Evolutionary conservation across 1,284 basidiomycete species (phyloP), one percentile per base, ranked within the genome.

Genomic region (Sphaerobolus stellatus): DNA sequence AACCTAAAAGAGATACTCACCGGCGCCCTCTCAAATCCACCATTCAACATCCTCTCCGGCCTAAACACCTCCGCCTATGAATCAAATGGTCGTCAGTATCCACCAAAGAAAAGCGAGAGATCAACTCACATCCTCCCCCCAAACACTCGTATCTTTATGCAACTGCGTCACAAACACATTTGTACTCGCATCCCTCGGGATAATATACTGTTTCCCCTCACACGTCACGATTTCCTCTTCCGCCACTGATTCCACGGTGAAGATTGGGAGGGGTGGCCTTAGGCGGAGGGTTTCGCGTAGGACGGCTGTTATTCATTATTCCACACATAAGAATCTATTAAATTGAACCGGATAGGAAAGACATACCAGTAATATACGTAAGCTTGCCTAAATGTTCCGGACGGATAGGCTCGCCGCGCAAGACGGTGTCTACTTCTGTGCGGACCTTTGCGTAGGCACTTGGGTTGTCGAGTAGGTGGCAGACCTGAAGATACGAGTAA

Each of bases 11-110:
- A 51, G 38, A 57, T 31, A 34, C 66, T 48, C 61, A 75, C 75
- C 24, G 77, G 76, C 7, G 78, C 59, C 38, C 67, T 65, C 62
- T 77, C 72, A 57, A 76, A 78, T 41, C 73, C 72, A 4, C 74
- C 76, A 49, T 78, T 74, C 24, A 80, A 62, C 73, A 78, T 76
- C 4, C 80, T 71, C 59, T 81, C 79, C 1, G 77, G 77, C 24
- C 64, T 66, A 64, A 75, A 77, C 53, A 68, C 64, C 13, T 71
- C 66, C 11, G 69, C 67, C 67, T 71, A 27, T n/a, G n/a, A 5
- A 34, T 4, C n/a, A 31, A 31, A 22, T 22, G 48, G 2, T 20
- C n/a, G 44, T 31, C 14, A 31, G 50, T 9, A 14, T 48, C n/a
- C 34, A 11, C 31, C 9, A 22, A 36, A 2, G 25, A 22, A 16